Conservation (phyloP, 2,329 filamentous ascomycete genomes). For the Akanthomyces lecanii region DNA sequence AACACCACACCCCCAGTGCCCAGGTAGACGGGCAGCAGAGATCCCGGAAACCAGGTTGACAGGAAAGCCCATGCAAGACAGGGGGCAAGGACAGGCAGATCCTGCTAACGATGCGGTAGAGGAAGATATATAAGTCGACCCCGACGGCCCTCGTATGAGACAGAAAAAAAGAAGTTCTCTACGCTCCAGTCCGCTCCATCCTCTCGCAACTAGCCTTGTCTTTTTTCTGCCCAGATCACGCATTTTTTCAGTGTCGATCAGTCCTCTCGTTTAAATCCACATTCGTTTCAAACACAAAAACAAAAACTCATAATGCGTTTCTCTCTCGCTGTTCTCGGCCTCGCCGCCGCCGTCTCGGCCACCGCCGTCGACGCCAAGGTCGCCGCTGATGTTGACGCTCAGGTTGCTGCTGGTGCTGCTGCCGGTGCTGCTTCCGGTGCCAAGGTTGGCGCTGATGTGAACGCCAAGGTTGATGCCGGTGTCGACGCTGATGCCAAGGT, state of each 20-base stretch:
- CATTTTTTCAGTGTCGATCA: conserved; percentile 4
- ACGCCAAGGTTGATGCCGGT: not conserved
- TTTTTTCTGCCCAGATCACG: conserved; percentile 3
- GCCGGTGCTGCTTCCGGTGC: not conserved
- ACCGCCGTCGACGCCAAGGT: not conserved
- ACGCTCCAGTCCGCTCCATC: not conserved
- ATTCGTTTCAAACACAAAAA: not conserved
- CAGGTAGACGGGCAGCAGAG: not conserved
- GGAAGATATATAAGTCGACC: not conserved
- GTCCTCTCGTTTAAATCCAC: not conserved
- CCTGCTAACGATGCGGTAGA: not conserved
- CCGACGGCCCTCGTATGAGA: too few relatives aligned
- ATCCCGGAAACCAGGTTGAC: not conserved
- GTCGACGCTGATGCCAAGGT: not conserved
- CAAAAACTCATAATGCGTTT: conserved; percentile 5
- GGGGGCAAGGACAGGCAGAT: not conserved
- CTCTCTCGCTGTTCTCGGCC: conserved; percentile 11
- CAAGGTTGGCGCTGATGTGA: conserved; percentile 13
- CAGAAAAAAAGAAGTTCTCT: not conserved
- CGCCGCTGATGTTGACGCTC: not conserved
- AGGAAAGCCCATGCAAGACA: too few relatives aligned
- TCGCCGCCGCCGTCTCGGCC: conserved; percentile 13
- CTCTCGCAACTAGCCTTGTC: not conserved
- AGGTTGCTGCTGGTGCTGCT: not conserved
- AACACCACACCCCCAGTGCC: not conserved